Evolutionary conservation across 176 grass and related monocot genomes (phyloP).

Genomic region (Carex cristatella): DNA sequence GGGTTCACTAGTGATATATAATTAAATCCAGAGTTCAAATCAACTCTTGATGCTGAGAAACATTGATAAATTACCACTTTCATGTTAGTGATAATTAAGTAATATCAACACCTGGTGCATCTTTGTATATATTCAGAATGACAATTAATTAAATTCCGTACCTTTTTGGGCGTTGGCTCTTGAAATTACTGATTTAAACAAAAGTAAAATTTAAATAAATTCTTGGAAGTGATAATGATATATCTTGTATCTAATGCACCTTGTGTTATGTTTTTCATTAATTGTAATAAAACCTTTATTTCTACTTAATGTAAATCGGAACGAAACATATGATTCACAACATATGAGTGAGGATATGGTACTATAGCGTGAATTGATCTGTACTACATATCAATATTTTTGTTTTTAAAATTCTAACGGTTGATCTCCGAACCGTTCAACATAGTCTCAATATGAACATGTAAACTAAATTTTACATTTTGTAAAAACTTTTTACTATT

Average conservation of each 20-base stretch:
- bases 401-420: too few relatives aligned
- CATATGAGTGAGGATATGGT: too few relatives aligned
- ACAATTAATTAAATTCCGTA: not conserved
- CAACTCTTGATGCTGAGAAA: not conserved
- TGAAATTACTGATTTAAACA: not conserved
- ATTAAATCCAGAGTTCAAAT: not conserved
- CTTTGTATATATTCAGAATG: not conserved
- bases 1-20: not conserved
- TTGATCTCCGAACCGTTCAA: too few relatives aligned
- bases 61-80: not conserved
- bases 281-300: not conserved
- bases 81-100: not conserved
- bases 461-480: too few relatives aligned
- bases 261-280: not conserved
- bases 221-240: not conserved
- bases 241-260: not conserved
- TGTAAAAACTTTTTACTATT: too few relatives aligned
- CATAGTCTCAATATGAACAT: too few relatives aligned
- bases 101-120: not conserved
- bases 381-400: too few relatives aligned
- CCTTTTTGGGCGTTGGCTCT: not conserved
- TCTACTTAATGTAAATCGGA: not conserved
- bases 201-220: not conserved
- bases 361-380: too few relatives aligned
- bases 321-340: too few relatives aligned